Conservation (phyloP, 805 yeast species). For the Kluyveromyces aestuarii region DNA sequence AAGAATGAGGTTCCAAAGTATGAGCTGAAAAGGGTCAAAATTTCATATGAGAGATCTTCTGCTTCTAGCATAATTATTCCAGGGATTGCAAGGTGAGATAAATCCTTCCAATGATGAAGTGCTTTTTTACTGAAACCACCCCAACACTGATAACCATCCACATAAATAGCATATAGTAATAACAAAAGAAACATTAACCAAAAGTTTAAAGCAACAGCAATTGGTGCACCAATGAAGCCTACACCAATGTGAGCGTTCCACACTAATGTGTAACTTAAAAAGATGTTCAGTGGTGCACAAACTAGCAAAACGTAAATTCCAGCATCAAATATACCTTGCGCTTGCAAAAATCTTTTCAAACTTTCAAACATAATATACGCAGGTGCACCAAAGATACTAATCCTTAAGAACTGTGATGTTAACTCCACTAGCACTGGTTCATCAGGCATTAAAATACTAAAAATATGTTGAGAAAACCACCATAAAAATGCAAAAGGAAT, state of each 20-base stretch:
- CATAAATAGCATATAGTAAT: conserved; percentile 42
- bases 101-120: conserved; percentile 49
- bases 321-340: conserved; percentile 82
- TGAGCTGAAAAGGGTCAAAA: conserved; percentile 60
- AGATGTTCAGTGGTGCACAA: conserved; percentile 62
- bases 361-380: conserved; percentile 73
- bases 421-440: conserved; percentile 46
- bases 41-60: conserved; percentile 66
- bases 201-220: conserved; percentile 62
- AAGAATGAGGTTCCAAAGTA: conserved; percentile 59
- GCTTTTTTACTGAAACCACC: conserved; percentile 45
- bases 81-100: conserved; percentile 54
- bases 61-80: conserved; percentile 76
- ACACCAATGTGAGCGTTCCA: conserved; percentile 62
- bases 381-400: conserved; percentile 62
- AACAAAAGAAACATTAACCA: conserved; percentile 59
- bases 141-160: conserved; percentile 69
- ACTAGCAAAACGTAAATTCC: conserved; percentile 58
- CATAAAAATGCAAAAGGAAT: conserved; percentile 50
- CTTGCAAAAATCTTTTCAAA: conserved; percentile 72
- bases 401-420: conserved; percentile 51
- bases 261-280: conserved; percentile 62
- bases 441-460: conserved; percentile 35
- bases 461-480: conserved; percentile 46
- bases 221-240: conserved; percentile 77